These are phyloP conservation scores for Geotrichum phurueaensis DNA, from an alignment of 1,139 yeast genomes.

Conservation along the genomic window DNA sequence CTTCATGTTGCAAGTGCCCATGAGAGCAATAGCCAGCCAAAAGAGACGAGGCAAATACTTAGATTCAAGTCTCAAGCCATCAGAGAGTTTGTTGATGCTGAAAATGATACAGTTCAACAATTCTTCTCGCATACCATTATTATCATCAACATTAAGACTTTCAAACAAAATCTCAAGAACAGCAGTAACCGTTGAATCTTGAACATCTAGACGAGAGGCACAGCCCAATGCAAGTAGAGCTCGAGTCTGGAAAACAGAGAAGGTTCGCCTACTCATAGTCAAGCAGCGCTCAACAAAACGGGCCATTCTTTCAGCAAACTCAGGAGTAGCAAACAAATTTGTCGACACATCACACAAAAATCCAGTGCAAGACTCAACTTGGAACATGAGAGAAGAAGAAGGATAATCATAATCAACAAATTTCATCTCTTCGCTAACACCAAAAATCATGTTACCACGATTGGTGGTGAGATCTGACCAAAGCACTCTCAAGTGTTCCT, in stretches of 20 bases:
- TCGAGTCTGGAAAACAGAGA: slow-evolving; percentile 63
- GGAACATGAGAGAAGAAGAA: slow-evolving; percentile 48
- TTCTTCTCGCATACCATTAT: slow-evolving; percentile 35
- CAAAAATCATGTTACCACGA: slow-evolving; percentile 69
- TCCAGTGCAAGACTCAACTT: slow-evolving; percentile 61
- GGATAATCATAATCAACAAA: slow-evolving; percentile 40
- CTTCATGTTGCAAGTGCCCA: slow-evolving; percentile 29
- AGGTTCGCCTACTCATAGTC: slow-evolving; percentile 53
- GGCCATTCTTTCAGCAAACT: slow-evolving; percentile 42
- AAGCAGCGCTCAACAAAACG: slow-evolving; percentile 63
- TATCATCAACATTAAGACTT: slow-evolving; percentile 29
- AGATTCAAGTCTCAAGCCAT: slow-evolving; percentile 55
- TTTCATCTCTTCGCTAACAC: slow-evolving; percentile 61
- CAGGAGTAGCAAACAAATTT: slow-evolving; percentile 43
- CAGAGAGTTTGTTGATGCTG: slow-evolving; percentile 51
- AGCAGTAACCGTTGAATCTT: slow-evolving; percentile 53
- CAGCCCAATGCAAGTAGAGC: slow-evolving; percentile 71
- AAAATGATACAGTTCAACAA: slow-evolving; percentile 35
- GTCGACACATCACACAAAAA: slow-evolving; percentile 51
- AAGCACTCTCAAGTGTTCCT: slow-evolving; percentile 31
- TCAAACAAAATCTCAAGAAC: slow-evolving; percentile 34
- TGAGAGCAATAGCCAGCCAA: slow-evolving; percentile 52
- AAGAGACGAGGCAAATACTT: slow-evolving; percentile 52
- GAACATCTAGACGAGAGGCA: slow-evolving; percentile 57
- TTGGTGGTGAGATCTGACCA: slow-evolving; percentile 62